Conservation (phyloP, 768 basidiomycete species). For the Auricularia sp. region DNA sequence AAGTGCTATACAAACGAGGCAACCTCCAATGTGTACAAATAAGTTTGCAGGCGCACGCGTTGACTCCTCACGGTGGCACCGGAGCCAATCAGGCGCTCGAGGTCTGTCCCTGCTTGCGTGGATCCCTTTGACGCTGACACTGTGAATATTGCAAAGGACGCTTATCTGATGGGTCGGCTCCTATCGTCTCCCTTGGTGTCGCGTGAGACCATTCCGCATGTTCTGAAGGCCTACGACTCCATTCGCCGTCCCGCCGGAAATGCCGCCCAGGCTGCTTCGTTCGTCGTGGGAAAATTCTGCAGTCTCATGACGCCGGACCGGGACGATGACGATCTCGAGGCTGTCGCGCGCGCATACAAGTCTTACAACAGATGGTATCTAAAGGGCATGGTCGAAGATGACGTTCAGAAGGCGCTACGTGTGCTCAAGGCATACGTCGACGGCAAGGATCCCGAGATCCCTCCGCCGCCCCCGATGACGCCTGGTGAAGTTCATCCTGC, state of each 20-base stretch:
- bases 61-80: not conserved
- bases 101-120: not conserved
- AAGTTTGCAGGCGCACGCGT: not conserved
- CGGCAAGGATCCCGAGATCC: too few species aligned
- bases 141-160: not conserved
- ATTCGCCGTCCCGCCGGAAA: not conserved
- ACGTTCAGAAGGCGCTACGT: not conserved
- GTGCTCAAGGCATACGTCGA: not conserved
- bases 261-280: not conserved
- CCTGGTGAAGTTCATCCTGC: too few species aligned
- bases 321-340: not conserved
- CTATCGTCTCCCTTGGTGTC: not conserved
- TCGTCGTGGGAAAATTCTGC: not conserved
- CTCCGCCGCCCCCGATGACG: too few species aligned
- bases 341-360: not conserved
- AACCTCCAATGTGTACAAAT: not conserved
- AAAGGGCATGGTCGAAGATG: not conserved
- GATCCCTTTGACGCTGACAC: not conserved
- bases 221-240: not conserved
- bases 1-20: slow-evolving; percentile 1
- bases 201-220: not conserved
- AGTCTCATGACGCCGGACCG: not conserved
- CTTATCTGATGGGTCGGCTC: not conserved
- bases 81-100: not conserved
- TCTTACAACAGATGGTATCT: not conserved